Percentiles rank a stretch among this genome's conserved stretches.
Evolutionary conservation across 345 rosid genomes (phyloP).

Genomic region (Salix viminalis): DNA sequence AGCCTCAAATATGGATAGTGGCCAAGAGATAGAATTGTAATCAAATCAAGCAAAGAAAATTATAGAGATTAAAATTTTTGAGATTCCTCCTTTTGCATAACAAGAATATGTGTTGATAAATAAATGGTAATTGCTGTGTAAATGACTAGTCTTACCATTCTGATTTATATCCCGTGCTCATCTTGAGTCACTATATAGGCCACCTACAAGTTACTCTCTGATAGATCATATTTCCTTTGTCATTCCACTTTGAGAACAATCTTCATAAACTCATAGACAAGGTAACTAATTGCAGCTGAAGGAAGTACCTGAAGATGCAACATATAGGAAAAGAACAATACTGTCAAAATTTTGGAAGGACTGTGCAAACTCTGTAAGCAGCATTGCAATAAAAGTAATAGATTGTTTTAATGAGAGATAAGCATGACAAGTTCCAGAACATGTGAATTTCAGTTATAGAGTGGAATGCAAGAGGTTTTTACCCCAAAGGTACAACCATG

Average conservation of each 20-base stretch:
- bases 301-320: slow-evolving; percentile 68
- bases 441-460: neutral
- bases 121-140: slow-evolving; percentile 11
- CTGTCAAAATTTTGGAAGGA: slow-evolving; percentile 1
- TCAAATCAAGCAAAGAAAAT: slow-evolving; percentile 7
- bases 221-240: slow-evolving; percentile 16
- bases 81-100: slow-evolving; percentile 3
- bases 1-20: neutral
- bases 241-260: slow-evolving; percentile 68
- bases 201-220: slow-evolving; percentile 12
- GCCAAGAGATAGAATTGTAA: neutral
- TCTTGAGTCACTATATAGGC: slow-evolving; percentile 14
- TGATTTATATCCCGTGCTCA: slow-evolving; percentile 18
- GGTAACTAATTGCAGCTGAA: slow-evolving; percentile 77
- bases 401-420: neutral
- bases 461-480: neutral
- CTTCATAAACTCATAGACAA: slow-evolving; percentile 84
- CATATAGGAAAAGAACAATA: slow-evolving; percentile 4
- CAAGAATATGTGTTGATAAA: slow-evolving; percentile 12
- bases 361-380: neutral
- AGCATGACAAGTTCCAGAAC: neutral
- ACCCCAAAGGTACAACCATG: neutral
- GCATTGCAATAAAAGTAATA: neutral
- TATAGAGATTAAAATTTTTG: neutral
- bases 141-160: slow-evolving; percentile 17